phyloP scores from a whole-genome alignment of 2,329 filamentous ascomycete genomes.

The Phoma sp. region DNA sequence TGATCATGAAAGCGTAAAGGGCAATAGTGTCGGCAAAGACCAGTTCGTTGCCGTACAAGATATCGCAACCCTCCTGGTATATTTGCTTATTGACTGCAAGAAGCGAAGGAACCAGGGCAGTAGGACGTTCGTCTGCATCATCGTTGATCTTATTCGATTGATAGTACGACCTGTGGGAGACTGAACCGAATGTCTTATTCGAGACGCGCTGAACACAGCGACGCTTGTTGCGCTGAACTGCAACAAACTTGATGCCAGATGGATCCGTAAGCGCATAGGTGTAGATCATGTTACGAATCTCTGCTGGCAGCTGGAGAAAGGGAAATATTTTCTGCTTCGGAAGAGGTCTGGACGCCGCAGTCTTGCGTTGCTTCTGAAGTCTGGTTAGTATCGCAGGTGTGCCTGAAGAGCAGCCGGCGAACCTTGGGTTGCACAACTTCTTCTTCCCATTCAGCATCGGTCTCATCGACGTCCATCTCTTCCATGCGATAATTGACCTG shows the following conservation, averaged over 20 bases:
- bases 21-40: slow-evolving; percentile 36
- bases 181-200: neutral
- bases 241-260: slow-evolving; percentile 34
- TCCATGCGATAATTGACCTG: slow-evolving; percentile 41
- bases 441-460: slow-evolving; percentile 25
- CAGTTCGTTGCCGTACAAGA: slow-evolving; percentile 44
- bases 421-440: slow-evolving; percentile 37
- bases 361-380: slow-evolving; percentile 33
- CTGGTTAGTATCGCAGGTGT: slow-evolving; percentile 11
- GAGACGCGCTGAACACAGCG: slow-evolving; percentile 37
- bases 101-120: slow-evolving; percentile 31
- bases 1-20: slow-evolving; percentile 43
- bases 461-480: slow-evolving; percentile 31
- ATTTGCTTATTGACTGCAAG: slow-evolving; percentile 43
- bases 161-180: neutral
- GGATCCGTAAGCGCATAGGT: slow-evolving; percentile 35
- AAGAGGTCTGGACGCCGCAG: slow-evolving; percentile 28
- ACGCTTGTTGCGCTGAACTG: slow-evolving; percentile 35
- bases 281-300: slow-evolving; percentile 47
- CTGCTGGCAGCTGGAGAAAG: slow-evolving; percentile 44
- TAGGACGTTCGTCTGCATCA: slow-evolving; percentile 7
- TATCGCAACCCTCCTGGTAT: slow-evolving; percentile 29
- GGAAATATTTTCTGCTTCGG: slow-evolving; percentile 44
- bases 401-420: slow-evolving; percentile 4
- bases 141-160: slow-evolving; percentile 16